Conservation (phyloP, 345 rosid species). For the Trapa bicornis region DNA sequence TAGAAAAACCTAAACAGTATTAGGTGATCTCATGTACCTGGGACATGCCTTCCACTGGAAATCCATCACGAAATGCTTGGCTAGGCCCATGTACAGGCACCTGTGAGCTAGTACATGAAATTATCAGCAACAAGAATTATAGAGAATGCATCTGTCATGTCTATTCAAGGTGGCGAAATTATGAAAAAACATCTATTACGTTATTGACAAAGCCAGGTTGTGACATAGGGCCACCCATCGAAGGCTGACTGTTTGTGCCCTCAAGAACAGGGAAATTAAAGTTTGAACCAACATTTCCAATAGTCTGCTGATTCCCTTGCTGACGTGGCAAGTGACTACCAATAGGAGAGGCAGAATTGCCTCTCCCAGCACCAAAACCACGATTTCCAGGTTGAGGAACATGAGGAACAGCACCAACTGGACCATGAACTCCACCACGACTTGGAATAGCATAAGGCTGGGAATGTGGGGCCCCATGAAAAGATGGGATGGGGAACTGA, state of each 20-base stretch:
- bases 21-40: conserved; percentile 38
- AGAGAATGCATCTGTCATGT: not conserved
- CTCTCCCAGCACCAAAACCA: conserved; percentile 89
- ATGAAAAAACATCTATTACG: conserved; percentile 10
- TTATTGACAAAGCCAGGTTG: conserved; percentile 93
- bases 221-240: conserved; percentile 78
- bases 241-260: conserved; percentile 84
- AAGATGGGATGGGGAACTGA: conserved; percentile 65
- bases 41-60: conserved; percentile 93
- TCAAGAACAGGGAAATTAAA: conserved; percentile 68
- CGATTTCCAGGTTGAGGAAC: conserved; percentile 75
- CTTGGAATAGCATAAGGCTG: conserved; percentile 96
- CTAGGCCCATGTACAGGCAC: conserved; percentile 72
- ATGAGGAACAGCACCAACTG: conserved; percentile 87
- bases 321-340: conserved; percentile 84
- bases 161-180: conserved; percentile 1
- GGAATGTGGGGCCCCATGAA: conserved; percentile 72
- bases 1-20: not conserved
- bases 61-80: conserved; percentile 93
- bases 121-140: conserved; percentile 1
- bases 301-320: conserved; percentile 60
- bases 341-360: conserved; percentile 56
- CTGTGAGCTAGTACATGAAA: conserved; percentile 18
- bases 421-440: conserved; percentile 68
- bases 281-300: conserved; percentile 73